phyloP scores from a whole-genome alignment of 306 rosid genomes.

The Clitoria ternatea region DNA sequence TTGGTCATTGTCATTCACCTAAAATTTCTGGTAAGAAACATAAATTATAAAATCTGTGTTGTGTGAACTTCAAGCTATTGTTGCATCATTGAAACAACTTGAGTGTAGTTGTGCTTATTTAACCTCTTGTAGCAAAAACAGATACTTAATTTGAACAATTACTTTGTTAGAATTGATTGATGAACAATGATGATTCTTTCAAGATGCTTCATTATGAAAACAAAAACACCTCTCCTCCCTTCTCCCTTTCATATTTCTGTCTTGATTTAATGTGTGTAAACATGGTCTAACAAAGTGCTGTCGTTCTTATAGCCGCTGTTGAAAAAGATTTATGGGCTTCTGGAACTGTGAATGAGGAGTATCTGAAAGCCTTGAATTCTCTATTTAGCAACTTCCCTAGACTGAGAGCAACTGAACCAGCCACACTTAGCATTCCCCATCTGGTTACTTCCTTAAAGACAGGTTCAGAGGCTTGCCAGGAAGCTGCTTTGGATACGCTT shows the following conservation, averaged over 20 bases:
- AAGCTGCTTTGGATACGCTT: conserved; percentile 93
- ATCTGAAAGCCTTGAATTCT: conserved; percentile 88
- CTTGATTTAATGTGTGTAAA: neutral
- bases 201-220: neutral
- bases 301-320: conserved; percentile 69
- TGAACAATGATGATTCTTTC: neutral
- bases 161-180: neutral
- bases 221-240: neutral
- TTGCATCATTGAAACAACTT: neutral
- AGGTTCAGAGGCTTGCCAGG: conserved; percentile 96
- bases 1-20: neutral
- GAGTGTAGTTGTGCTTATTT: neutral
- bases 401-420: conserved; percentile 97
- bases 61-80: neutral
- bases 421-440: conserved; percentile 97
- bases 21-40: neutral
- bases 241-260: neutral
- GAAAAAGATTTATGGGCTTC: conserved; percentile 96
- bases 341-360: conserved; percentile 95
- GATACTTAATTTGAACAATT: neutral
- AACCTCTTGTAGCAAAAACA: neutral
- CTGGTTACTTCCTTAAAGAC: conserved; percentile 90
- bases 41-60: neutral
- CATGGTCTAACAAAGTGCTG: conserved; percentile 20
- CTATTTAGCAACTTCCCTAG: conserved; percentile 97